Conservation (phyloP, 352 stramenopile species). For the Phytophthora meadii region DNA sequence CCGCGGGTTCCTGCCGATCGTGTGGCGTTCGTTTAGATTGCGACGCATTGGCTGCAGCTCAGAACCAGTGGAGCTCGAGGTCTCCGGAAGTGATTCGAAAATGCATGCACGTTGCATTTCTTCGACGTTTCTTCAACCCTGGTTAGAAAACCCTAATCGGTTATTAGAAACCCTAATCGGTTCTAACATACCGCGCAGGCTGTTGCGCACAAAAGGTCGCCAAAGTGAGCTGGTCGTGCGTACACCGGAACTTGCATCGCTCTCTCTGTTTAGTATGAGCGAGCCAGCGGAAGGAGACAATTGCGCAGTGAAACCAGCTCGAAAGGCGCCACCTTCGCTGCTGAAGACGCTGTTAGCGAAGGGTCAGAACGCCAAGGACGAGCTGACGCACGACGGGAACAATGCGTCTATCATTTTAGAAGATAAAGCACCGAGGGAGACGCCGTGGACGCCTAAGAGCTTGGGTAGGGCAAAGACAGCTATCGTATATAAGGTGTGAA, state of each 20-base stretch:
- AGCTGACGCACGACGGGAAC: slow-evolving; percentile 76
- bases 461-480: slow-evolving; percentile 85
- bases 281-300: slow-evolving; percentile 9
- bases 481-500: slow-evolving; percentile 84
- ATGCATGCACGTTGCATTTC: slow-evolving; percentile 27
- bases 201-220: slow-evolving; percentile 12
- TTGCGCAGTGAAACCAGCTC: not conserved
- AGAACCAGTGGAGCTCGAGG: not conserved
- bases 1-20: slow-evolving; percentile 11
- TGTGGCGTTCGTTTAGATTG: slow-evolving; percentile 25
- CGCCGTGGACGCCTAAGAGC: slow-evolving; percentile 85
- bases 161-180: not conserved
- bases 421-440: slow-evolving; percentile 50
- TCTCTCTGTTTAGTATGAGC: slow-evolving; percentile 17
- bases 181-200: not conserved
- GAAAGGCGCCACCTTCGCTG: slow-evolving; percentile 32
- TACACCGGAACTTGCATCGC: not conserved
- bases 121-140: slow-evolving; percentile 34
- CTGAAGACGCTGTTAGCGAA: slow-evolving; percentile 50
- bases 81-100: slow-evolving; percentile 23
- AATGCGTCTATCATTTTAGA: slow-evolving; percentile 82
- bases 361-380: slow-evolving; percentile 28
- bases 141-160: slow-evolving; percentile 2
- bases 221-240: slow-evolving; percentile 9
- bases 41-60: slow-evolving; percentile 25